Evolutionary conservation across 257 asterid genomes (phyloP), one percentile per base, ranked within the genome.

Genomic region (Solanum tarijense): DNA sequence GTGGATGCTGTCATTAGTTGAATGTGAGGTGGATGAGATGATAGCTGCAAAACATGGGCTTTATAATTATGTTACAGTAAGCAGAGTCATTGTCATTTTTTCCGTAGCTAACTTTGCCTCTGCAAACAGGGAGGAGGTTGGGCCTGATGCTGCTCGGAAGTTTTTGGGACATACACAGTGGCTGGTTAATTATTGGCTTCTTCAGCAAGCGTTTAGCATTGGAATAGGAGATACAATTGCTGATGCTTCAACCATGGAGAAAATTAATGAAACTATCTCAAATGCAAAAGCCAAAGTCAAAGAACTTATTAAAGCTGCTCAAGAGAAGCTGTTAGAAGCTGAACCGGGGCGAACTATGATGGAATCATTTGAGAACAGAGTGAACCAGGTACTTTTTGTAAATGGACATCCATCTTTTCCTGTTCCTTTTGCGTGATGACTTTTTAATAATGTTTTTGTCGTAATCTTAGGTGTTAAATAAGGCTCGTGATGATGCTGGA

Each of bases 401-500:
- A 12, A 46, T 10, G 46, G 46, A 23, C 46, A 85, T 32, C 38
- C 29, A 71, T 39, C 27, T 25, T 25, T 27, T 29, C 58, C 75
- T 83, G 27, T 62, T 62, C 43, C 32, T 65, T 52, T 83, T 7
- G 18, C 21, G 62, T 29, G 74, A 9, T 36, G 12, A 74, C 21
- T 73, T 41, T 18, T 48, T 16, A 75, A 71, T 90, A 86, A 89
- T 36, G 55, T 79, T 29, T 73, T 87, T 81, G 85, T 41, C 60
- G 78, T 89, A 60, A 86, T 83, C n/a, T 31, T n/a, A 97, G 99
- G 99, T 97, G 93, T 92, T 97, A 94, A 97, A 96, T 87, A 97
- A 95, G 92, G 99, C 99, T 12, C 99, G 99, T 94, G 99, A 97
- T 90, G 99, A 97, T 91, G 99, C 99, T 91, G 99, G 99, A 91